phyloP scores from a whole-genome alignment of 2,329 filamentous ascomycete species.

The Penicillium sp. region DNA sequence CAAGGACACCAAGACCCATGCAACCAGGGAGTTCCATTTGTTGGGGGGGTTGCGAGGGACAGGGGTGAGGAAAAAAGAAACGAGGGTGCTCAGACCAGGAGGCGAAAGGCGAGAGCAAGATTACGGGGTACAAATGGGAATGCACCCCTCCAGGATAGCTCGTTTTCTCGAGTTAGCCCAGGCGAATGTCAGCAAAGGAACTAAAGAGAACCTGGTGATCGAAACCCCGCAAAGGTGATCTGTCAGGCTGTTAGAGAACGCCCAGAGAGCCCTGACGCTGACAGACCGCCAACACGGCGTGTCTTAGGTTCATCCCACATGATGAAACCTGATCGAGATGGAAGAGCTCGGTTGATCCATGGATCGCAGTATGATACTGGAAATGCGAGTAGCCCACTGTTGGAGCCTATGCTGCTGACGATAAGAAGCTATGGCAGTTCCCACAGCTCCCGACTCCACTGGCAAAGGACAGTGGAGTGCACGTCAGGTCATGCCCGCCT shows the following conservation, averaged over 20 bases:
- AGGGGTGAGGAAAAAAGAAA: constrained; percentile 14
- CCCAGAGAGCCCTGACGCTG: not conserved
- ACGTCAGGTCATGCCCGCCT: not conserved
- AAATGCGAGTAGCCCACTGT: not conserved
- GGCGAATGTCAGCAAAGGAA: constrained; percentile 10
- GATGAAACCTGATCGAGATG: not conserved
- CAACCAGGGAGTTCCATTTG: constrained; percentile 12
- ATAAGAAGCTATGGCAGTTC: constrained; percentile 1
- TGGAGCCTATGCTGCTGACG: not conserved
- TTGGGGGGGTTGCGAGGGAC: constrained; percentile 11
- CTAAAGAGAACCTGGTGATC: not conserved
- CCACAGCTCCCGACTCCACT: not conserved
- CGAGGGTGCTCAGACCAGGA: not conserved
- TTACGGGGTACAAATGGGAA: not conserved
- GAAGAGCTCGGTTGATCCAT: not conserved
- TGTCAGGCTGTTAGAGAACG: not conserved
- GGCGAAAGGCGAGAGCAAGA: not conserved
- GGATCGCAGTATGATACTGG: not conserved
- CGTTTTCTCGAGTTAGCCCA: constrained; percentile 6
- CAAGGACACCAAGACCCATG: constrained; percentile 6
- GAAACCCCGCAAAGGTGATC: constrained; percentile 12
- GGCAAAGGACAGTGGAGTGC: not conserved
- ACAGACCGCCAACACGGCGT: not conserved
- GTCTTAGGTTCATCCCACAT: not conserved
- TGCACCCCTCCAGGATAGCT: not conserved